These are phyloP conservation scores for Artemisia tridentata DNA, from an alignment of 129 eudicot genomes.

Conservation along the genomic window DNA sequence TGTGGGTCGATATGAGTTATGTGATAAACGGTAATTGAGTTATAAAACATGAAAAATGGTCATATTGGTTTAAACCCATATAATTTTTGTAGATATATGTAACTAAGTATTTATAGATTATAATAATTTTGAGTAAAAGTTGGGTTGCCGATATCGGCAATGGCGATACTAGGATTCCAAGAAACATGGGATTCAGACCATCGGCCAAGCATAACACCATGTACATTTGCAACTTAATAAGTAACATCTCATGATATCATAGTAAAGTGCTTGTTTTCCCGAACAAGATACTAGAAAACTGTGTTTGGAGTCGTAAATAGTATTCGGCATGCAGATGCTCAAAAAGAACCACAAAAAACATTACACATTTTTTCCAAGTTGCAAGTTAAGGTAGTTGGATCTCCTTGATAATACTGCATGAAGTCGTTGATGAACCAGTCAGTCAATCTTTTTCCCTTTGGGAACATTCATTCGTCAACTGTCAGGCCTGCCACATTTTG, in stretches of 20 bases:
- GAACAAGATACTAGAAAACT: neutral
- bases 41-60: too few species aligned
- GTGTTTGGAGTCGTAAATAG: slow-evolving; percentile 1
- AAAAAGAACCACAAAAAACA: slow-evolving; percentile 31
- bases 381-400: slow-evolving; percentile 24
- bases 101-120: too few species aligned
- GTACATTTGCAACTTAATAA: neutral
- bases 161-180: too few species aligned
- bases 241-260: slow-evolving; percentile 9
- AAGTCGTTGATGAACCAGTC: too few species aligned
- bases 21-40: too few species aligned
- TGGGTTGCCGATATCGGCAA: too few species aligned
- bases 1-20: too few species aligned
- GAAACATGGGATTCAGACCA: too few species aligned
- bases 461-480: slow-evolving; percentile 26
- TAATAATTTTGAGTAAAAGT: too few species aligned
- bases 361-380: slow-evolving; percentile 1
- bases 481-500: slow-evolving; percentile 76
- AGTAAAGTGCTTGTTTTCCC: neutral
- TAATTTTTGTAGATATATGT: too few species aligned
- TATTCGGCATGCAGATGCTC: slow-evolving; percentile 31
- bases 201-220: too few species aligned
- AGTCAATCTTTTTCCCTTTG: slow-evolving; percentile 37
- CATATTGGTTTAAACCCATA: too few species aligned
- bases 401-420: slow-evolving; percentile 38